Percentiles rank a stretch among this genome's conserved stretches.
phyloP scores from a whole-genome alignment of 2,329 filamentous ascomycete genomes.

The Colletotrichum paranaense region DNA sequence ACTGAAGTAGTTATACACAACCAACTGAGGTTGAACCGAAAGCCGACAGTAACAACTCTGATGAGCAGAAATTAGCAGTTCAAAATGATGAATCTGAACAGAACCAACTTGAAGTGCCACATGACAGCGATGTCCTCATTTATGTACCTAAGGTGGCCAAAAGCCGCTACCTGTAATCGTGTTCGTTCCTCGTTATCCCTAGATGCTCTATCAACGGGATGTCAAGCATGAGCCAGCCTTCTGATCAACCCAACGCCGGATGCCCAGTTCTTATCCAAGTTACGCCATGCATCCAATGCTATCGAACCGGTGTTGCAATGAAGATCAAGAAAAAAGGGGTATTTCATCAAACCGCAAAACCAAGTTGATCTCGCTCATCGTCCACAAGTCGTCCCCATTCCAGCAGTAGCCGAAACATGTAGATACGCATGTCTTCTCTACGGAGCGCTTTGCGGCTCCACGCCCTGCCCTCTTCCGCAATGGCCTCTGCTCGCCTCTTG shows the following conservation, averaged over 20 bases:
- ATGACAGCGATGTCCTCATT: not conserved
- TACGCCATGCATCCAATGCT: not conserved
- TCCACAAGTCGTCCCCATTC: slow-evolving; percentile 76
- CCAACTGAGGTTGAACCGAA: too few species aligned
- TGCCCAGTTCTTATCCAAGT: not conserved
- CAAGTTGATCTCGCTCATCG: slow-evolving; percentile 58
- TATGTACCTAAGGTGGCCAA: not conserved
- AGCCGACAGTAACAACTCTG: rapidly evolving
- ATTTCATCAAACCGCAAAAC: slow-evolving; percentile 40
- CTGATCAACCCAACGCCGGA: not conserved
- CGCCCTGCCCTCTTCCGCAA: slow-evolving; percentile 43
- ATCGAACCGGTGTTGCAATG: not conserved
- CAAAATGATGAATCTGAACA: not conserved
- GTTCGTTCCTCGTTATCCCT: not conserved
- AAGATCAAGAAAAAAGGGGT: not conserved
- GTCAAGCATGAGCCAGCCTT: not conserved
- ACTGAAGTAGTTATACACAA: too few species aligned
- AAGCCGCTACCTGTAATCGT: not conserved
- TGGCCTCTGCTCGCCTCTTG: slow-evolving; percentile 34
- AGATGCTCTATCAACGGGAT: not conserved
- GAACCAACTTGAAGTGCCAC: not conserved
- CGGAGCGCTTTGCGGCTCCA: slow-evolving; percentile 70
- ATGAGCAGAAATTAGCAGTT: rapidly evolving
- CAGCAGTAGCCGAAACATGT: slow-evolving; percentile 76
- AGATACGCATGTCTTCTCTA: slow-evolving; percentile 80